These are phyloP conservation scores for Tanacetum coccineum DNA, from an alignment of 129 eudicot genomes.

Conservation along the genomic window DNA sequence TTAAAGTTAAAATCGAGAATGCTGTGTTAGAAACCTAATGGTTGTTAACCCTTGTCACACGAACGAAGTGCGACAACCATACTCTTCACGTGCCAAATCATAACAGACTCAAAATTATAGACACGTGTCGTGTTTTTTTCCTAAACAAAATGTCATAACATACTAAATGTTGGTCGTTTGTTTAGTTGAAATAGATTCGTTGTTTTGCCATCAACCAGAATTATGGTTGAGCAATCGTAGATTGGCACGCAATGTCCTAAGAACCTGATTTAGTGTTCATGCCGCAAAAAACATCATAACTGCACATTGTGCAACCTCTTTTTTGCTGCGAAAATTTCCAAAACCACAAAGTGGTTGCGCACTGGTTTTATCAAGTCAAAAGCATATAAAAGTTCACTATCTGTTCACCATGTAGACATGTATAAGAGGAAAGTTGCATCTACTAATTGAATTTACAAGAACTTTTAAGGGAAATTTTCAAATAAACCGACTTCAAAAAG, in stretches of 20 bases:
- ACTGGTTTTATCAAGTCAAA: neutral
- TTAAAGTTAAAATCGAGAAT: too few species aligned
- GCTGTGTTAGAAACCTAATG: too few species aligned
- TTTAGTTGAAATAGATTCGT: neutral
- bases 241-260: neutral
- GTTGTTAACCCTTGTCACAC: too few species aligned
- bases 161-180: neutral
- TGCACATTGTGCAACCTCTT: neutral
- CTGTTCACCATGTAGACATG: neutral
- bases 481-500: neutral
- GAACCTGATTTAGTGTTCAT: neutral
- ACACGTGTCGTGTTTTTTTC: too few species aligned
- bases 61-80: too few species aligned
- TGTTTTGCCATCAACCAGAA: neutral
- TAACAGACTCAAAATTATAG: too few species aligned
- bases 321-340: neutral
- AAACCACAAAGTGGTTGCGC: neutral
- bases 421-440: too few species aligned
- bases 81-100: too few species aligned
- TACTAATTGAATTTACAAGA: too few species aligned
- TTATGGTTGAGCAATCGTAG: neutral
- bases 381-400: neutral
- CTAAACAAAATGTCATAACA: too few species aligned
- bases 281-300: neutral
- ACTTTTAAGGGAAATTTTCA: too few species aligned